These are phyloP conservation scores for Entomortierella beljakovae DNA, from an alignment of 192 early-diverging fungal genomes.

Conservation along the genomic window DNA sequence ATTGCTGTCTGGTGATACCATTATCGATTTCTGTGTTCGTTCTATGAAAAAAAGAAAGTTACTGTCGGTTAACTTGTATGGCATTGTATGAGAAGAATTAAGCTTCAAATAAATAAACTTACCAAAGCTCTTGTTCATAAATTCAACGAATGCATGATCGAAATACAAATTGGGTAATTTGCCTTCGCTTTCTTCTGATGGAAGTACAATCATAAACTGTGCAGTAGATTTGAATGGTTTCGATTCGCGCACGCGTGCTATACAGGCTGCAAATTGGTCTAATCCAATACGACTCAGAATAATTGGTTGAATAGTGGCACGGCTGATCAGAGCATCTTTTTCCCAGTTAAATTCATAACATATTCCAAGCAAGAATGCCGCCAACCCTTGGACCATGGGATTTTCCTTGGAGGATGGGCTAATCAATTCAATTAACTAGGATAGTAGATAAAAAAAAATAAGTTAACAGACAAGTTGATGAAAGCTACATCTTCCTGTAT, in stretches of 20 bases:
- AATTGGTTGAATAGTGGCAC: constrained; percentile 85
- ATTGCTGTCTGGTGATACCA: constrained; percentile 19
- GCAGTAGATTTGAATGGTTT: constrained; percentile 82
- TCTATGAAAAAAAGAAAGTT: constrained; percentile 49
- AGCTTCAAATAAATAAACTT: constrained; percentile 32
- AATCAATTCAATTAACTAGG: constrained; percentile 91
- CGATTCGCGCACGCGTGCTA: constrained; percentile 88
- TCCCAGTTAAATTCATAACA: constrained; percentile 92
- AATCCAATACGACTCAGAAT: constrained; percentile 86
- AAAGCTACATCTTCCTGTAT: not conserved
- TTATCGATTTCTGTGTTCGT: constrained; percentile 42
- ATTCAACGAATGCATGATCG: constrained; percentile 86
- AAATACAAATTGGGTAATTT: constrained; percentile 79
- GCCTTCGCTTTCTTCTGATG: constrained; percentile 71
- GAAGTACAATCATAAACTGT: constrained; percentile 69
- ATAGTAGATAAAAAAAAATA: not conserved
- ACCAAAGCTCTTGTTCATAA: constrained; percentile 88
- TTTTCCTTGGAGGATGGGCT: constrained; percentile 87
- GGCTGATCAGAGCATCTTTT: constrained; percentile 76
- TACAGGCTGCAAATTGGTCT: constrained; percentile 86
- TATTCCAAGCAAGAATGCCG: constrained; percentile 88
- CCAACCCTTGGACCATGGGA: constrained; percentile 89
- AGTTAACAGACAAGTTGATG: not conserved
- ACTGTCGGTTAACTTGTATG: not conserved
- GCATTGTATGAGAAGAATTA: not conserved